Evolutionary conservation across 2,329 filamentous ascomycete genomes (phyloP).

Genomic region (Nemania diffusa): DNA sequence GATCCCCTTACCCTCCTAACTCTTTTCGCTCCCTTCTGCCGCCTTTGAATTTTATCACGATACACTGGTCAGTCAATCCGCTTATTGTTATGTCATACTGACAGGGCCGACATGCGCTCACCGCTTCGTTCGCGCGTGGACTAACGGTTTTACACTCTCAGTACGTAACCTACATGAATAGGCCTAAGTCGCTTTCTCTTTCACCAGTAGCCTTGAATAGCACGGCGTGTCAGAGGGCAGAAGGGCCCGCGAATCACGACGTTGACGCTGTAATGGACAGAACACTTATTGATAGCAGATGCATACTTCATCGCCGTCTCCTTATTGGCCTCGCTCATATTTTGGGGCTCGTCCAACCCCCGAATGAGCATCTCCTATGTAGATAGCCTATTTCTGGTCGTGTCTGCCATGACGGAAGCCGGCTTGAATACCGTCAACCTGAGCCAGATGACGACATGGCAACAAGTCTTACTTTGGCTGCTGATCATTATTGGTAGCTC

Average conservation of each 20-base stretch:
- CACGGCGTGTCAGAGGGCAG: neutral
- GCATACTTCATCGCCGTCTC: slow-evolving; percentile 69
- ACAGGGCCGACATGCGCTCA: neutral
- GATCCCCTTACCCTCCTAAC: slow-evolving; percentile 6
- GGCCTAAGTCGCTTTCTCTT: neutral
- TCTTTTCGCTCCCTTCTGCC: slow-evolving; percentile 48
- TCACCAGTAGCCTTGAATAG: neutral
- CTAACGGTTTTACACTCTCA: slow-evolving; percentile 9
- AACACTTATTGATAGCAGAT: slow-evolving; percentile 48
- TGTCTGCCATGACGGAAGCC: slow-evolving; percentile 74
- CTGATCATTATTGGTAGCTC: slow-evolving; percentile 72
- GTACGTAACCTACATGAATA: slow-evolving; percentile 25
- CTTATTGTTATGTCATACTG: neutral
- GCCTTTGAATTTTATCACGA: slow-evolving; percentile 68
- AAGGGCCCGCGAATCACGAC: neutral
- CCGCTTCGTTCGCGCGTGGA: neutral
- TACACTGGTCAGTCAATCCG: slow-evolving; percentile 60
- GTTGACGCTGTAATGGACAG: slow-evolving; percentile 1
- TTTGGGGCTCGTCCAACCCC: slow-evolving; percentile 67
- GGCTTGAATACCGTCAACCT: slow-evolving; percentile 71
- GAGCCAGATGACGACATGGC: slow-evolving; percentile 71
- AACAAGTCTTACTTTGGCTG: slow-evolving; percentile 71
- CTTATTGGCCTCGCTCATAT: slow-evolving; percentile 66
- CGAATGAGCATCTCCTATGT: slow-evolving; percentile 65
- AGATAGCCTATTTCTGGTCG: slow-evolving; percentile 71